Evolutionary conservation across 345 rosid species (phyloP), one percentile per base, ranked within the genome.

Genomic region (Pistacia integerrima): DNA sequence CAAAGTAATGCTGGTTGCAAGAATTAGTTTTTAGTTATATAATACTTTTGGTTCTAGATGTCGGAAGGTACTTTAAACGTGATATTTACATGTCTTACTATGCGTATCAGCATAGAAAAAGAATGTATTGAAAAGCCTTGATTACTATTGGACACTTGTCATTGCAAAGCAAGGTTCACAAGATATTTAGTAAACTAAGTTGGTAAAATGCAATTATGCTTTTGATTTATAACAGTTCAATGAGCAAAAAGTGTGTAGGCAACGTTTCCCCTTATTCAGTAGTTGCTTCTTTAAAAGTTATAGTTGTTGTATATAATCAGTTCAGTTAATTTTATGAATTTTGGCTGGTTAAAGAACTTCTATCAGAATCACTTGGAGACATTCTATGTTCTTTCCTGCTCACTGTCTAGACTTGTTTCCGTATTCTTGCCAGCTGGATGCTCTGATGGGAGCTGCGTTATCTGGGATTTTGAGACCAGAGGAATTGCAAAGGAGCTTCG

Each of bases 391-490:
- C 51, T 70, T 75, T 28, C 5, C 30, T 73, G 52, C 59, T 64
- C 30, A 12, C 36, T 49, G 4, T 17, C 60, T 28, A 69, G 76
- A 68, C 60, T 82, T 61, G 38, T 28, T 79, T 80, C 60, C 49
- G 46, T 76, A 35, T 76, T 57, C 74, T 36, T 67, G 46, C 73
- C 83, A 97, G 99, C 99, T 80, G 99, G 99, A 70, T 97, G 99
- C 79, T 87, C 95, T 14, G 97, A 97, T 83, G 99, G 98, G 20
- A 87, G 92, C 72, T 92, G 97, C 69, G 81, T 97, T 5, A 94
- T 97, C 74, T 97, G 97, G 97, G 99, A 97, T 83, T 97, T 97
- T 78, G 97, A 97, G 88, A 97, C 99, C 44, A 85, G 98, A 69
- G 97, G 97, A 25, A 88, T 97, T 51, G 93, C 98, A 5, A 97